Base-by-base conservation (phyloP, 2,329 filamentous ascomycete genomes). In the Basipetospora chlamydospora region DNA sequence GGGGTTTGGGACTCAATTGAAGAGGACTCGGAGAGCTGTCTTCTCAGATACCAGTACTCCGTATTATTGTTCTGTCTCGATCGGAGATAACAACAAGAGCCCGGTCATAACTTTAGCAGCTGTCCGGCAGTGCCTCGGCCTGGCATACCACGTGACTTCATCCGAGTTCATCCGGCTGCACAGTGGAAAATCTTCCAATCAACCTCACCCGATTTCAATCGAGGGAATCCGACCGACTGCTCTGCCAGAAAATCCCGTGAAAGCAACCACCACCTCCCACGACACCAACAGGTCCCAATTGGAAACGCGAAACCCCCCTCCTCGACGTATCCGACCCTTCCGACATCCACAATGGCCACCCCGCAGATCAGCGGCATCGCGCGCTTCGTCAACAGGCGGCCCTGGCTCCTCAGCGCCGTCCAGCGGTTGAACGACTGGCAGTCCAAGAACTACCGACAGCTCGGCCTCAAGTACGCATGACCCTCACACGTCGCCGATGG, bases 171-270 rank as follows among this genome's bases (percentile, higher is more conserved):
- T 28, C 35, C 35, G 35, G 35, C 28, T 20, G 15, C 26, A 26
- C 28, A 18, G 35, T 28, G 20, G 31, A 37, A 36, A 37, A 37
- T 21, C 29, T 25, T 25, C 35, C 35, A 37, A 37, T 37, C 35
- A 37, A 31, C 35, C 35, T 37, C 35, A 28, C 25, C 35, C 28
- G 35, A 37, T 37, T 37, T 28, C 26, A 30, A 37, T 37, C 35
- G 35, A 37, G 35, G 35, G 28, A 37, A 37, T 37, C 31, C 21
- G 29, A 31, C n/a, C 26, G n/a, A 15, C 26, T n/a, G n/a, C n/a
- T n/a, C n/a, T n/a, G n/a, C n/a, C n/a, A n/a, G n/a, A n/a, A n/a
- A n/a, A n/a, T n/a, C n/a, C n/a, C n/a, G n/a, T n/a, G n/a, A n/a
- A n/a, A n/a, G n/a, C n/a, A 29, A 29, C 16, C 16, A 26, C 11